A percentile compares a stretch with the other conserved stretches of the same genome.
These are phyloP conservation scores for Pseudoperonospora humuli DNA, from an alignment of 352 stramenopile species.

Conservation along the genomic window DNA sequence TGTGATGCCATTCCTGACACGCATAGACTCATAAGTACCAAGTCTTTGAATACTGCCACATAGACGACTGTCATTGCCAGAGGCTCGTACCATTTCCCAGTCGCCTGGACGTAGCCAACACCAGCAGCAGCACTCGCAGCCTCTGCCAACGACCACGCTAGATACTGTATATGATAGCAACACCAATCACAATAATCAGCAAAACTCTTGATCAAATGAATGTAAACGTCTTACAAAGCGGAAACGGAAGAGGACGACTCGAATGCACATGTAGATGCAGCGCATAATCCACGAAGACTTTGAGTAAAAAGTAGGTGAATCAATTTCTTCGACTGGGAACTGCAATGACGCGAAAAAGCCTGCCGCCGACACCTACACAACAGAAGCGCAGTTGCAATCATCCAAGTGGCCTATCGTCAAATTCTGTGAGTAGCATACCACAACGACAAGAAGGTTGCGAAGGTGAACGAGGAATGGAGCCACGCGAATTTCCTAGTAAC, in stretches of 20 bases:
- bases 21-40: too few relatives aligned
- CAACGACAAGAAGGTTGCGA: constrained; percentile 65
- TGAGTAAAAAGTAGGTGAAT: constrained; percentile 65
- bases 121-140: constrained; percentile 61
- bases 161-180: constrained; percentile 41
- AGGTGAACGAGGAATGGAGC: constrained; percentile 58
- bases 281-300: constrained; percentile 48
- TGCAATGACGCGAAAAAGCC: constrained; percentile 71
- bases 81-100: constrained; percentile 73
- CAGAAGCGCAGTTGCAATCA: background rate
- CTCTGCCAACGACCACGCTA: constrained; percentile 82
- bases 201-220: background rate
- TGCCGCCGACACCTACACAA: constrained; percentile 43
- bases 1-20: constrained; percentile 68
- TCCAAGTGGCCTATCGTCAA: background rate
- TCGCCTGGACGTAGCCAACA: constrained; percentile 69
- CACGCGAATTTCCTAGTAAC: constrained; percentile 39
- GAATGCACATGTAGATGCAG: constrained; percentile 66
- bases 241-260: constrained; percentile 76
- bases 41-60: too few relatives aligned
- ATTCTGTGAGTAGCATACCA: constrained; percentile 31
- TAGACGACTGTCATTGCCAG: background rate
- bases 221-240: constrained; percentile 51
- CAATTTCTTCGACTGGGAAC: constrained; percentile 73
- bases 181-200: constrained; percentile 2